Conservation (phyloP, 1,139 yeast genomes). For the Blastobotrys elegans region DNA sequence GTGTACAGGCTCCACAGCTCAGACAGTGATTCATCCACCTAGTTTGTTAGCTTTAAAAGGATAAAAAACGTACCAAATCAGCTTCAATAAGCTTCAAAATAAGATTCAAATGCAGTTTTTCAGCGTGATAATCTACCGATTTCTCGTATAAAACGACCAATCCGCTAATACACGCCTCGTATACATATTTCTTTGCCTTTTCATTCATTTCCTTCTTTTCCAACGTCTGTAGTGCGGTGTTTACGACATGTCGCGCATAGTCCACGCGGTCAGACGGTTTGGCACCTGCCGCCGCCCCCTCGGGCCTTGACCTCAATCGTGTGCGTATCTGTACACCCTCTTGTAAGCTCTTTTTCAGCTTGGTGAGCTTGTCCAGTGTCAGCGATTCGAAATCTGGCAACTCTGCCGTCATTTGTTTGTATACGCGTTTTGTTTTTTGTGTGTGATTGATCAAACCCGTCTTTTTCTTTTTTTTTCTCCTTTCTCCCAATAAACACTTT, state of each 20-base stretch:
- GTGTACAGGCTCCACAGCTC: conserved; percentile 16
- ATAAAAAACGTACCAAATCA: conserved; percentile 14
- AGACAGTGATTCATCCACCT: conserved; percentile 17
- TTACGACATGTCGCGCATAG: conserved; percentile 15
- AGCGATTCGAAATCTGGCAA: conserved; percentile 16
- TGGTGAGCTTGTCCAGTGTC: conserved; percentile 16
- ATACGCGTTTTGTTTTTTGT: too few relatives aligned
- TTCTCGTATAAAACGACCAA: conserved; percentile 15
- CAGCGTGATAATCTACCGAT: conserved; percentile 13
- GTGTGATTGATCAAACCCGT: too few relatives aligned
- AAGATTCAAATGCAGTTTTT: conserved; percentile 21
- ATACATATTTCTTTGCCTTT: conserved; percentile 14
- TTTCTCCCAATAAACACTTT: not conserved
- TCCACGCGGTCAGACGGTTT: conserved; percentile 12
- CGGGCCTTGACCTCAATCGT: conserved; percentile 11
- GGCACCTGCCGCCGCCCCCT: not conserved
- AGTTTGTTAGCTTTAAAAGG: not conserved
- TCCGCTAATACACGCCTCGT: conserved; percentile 18
- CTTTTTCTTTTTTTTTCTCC: not conserved
- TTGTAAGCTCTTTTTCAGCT: conserved; percentile 15
- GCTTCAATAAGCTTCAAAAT: conserved; percentile 20
- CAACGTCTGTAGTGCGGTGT: conserved; percentile 13
- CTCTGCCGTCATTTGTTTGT: conserved; percentile 6
- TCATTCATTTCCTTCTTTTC: conserved; percentile 14
- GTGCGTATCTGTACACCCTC: conserved; percentile 1